A percentile compares a stretch with the other conserved stretches of the same genome.
phyloP scores from a whole-genome alignment of 176 grass and related monocot species.

The Musa troglodytarum region DNA sequence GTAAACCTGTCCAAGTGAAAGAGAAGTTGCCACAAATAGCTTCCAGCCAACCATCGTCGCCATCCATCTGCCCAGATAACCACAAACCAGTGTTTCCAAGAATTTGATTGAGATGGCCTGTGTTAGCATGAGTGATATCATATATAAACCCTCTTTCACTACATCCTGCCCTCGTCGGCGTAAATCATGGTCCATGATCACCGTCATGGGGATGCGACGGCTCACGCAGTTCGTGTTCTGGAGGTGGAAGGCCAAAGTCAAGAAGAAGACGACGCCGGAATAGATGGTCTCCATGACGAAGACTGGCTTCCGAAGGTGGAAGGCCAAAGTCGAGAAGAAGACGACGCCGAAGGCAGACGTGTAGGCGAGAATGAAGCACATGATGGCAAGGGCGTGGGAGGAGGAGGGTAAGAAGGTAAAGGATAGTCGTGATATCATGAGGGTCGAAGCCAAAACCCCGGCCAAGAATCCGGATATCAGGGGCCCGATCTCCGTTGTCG shows the following conservation, averaged over 20 bases:
- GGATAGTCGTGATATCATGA: conserved; percentile 42
- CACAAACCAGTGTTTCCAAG: conserved; percentile 64
- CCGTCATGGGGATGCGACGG: no score
- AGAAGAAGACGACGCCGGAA: no score
- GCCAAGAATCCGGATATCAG: conserved; percentile 32
- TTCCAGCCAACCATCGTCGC: conserved; percentile 55
- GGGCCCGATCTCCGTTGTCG: background rate
- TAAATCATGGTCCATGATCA: conserved; percentile 73
- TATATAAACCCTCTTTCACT: conserved; percentile 79
- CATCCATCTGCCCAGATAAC: conserved; percentile 49
- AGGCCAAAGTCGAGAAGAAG: conserved; percentile 40
- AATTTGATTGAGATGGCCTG: conserved; percentile 81
- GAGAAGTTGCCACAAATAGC: conserved; percentile 50
- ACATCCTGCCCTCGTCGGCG: conserved; percentile 46
- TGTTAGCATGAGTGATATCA: conserved; percentile 60
- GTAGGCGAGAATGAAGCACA: conserved; percentile 58
- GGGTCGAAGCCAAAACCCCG: conserved; percentile 44
- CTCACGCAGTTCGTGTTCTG: no score
- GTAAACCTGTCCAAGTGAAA: conserved; percentile 64
- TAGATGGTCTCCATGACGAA: conserved; percentile 30
- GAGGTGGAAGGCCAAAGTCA: no score
- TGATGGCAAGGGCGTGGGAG: conserved; percentile 55
- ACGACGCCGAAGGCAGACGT: conserved; percentile 51
- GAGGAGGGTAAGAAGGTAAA: conserved; percentile 55
- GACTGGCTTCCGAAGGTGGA: conserved; percentile 31